Evolutionary conservation across 2,329 filamentous ascomycete genomes (phyloP), one percentile per base, ranked within the genome.

Genomic region (Colletotrichum cereale): DNA sequence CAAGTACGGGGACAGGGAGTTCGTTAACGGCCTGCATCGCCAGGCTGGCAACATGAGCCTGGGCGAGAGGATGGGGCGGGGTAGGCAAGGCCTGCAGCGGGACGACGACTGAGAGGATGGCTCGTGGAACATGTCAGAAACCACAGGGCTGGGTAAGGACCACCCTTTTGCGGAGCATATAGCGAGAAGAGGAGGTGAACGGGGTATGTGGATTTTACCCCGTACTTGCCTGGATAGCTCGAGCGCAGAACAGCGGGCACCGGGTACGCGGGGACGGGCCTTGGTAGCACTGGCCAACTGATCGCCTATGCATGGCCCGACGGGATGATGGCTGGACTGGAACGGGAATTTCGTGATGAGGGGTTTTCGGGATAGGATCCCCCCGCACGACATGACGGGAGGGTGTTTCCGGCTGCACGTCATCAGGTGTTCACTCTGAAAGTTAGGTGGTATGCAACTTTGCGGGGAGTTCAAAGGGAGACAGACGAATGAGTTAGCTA

Each of bases 1-100:
- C 31, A 89, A 90, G 76, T 88, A 89, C 64, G 90, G 90, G 6
- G 90, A 90, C 48, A 87, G 88, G 6, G 86, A 89, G 29, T 94
- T 94, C 75, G 86, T 90, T 62, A 89, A 89, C 71, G 86, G 86
- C 0, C 80, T 94, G 66, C 89, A 93, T 76, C 87, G 87, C 67
- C 86, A 90, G 75, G 87, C 85, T 56, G 84, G 84, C 16, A 83
- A 86, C 65, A 80, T 88, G 78, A 84, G 84, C 31, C 78, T 90
- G 53, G 86, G 83, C 0, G 86, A 88, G 75, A 82, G 87, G 6
- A 84, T 89, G 74, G 86, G 86, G 1, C 81, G 86, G 44, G 82
- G 84, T 16, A 80, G 84, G 62, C 83, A 84, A 62, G 84, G 84
- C 1, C 81, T 83, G 34, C 83, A 84, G 69, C 80, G 78, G 71